These are phyloP conservation scores for Lanmaoa rubissima DNA, from an alignment of 768 basidiomycete species.

Conservation along the genomic window DNA sequence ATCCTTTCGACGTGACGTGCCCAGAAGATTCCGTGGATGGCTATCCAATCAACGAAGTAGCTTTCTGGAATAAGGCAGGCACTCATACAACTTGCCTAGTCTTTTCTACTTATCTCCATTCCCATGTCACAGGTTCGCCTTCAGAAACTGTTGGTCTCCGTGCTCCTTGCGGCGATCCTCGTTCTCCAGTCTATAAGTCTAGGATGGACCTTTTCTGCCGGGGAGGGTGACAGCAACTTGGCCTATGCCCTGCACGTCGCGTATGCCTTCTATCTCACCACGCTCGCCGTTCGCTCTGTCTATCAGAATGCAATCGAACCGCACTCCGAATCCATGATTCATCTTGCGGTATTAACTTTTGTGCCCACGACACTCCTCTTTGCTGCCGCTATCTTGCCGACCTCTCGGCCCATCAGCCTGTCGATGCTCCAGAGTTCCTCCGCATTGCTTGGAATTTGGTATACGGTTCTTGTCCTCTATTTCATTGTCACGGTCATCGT, in stretches of 20 bases:
- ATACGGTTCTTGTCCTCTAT: conserved; percentile 51
- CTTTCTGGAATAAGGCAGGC: conserved; percentile 59
- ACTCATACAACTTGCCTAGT: background rate
- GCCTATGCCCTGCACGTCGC: conserved; percentile 44
- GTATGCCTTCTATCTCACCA: conserved; percentile 60
- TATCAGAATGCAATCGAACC: conserved; percentile 39
- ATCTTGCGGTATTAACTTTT: conserved; percentile 57
- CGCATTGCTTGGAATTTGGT: conserved; percentile 45
- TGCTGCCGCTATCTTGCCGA: conserved; percentile 56
- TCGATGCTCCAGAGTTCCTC: conserved; percentile 22
- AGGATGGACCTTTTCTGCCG: conserved; percentile 42
- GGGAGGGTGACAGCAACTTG: conserved; percentile 32
- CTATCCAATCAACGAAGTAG: conserved; percentile 56
- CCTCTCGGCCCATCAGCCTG: conserved; percentile 35
- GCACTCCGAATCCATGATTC: conserved; percentile 51
- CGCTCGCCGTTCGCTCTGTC: conserved; percentile 52
- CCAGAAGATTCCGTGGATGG: conserved; percentile 70
- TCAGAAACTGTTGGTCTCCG: conserved; percentile 52
- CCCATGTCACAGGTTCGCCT: conserved; percentile 48
- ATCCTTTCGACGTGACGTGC: conserved; percentile 72
- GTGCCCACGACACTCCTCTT: conserved; percentile 46
- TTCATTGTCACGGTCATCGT: conserved; percentile 42
- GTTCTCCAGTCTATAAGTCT: conserved; percentile 52
- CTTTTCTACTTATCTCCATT: background rate
- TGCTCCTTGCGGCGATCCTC: conserved; percentile 46